phyloP scores from a whole-genome alignment of 2,329 filamentous ascomycete species.

The Emericellopsis cladophorae region DNA sequence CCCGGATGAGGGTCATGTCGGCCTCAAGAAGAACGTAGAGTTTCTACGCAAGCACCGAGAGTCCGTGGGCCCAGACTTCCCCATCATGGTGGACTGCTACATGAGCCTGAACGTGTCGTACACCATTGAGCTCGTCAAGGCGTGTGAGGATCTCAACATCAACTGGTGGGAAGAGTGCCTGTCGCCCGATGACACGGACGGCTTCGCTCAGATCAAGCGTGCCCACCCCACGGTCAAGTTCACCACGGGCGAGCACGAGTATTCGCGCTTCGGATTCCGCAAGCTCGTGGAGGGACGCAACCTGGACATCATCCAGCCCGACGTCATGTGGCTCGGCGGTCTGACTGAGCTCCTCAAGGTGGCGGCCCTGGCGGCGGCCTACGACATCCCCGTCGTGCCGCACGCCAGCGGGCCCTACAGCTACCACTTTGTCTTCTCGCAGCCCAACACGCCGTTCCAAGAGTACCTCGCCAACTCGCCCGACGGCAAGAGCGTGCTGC shows the following conservation, averaged over 20 bases:
- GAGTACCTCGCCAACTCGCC: slow-evolving; percentile 91
- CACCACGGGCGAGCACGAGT: slow-evolving; percentile 93
- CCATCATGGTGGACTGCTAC: slow-evolving; percentile 92
- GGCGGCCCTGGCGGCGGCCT: slow-evolving; percentile 77
- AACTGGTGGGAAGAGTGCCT: slow-evolving; percentile 98
- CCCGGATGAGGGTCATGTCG: slow-evolving; percentile 72
- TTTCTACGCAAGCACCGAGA: slow-evolving; percentile 78
- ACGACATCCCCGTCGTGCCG: slow-evolving; percentile 91
- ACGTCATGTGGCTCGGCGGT: slow-evolving; percentile 95
- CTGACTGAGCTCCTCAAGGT: slow-evolving; percentile 87
- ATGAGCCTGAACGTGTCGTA: slow-evolving; percentile 92
- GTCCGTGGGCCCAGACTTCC: slow-evolving; percentile 78
- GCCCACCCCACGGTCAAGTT: slow-evolving; percentile 87
- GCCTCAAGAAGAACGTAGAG: slow-evolving; percentile 79
- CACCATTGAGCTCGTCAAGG: slow-evolving; percentile 81
- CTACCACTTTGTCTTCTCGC: slow-evolving; percentile 91
- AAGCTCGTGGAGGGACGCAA: slow-evolving; percentile 87
- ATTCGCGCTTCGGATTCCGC: slow-evolving; percentile 86
- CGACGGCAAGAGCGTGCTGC: slow-evolving; percentile 78
- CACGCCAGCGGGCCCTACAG: slow-evolving; percentile 90
- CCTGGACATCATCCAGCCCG: slow-evolving; percentile 86
- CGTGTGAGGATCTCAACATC: slow-evolving; percentile 71
- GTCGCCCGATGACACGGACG: slow-evolving; percentile 82
- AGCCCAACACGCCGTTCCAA: slow-evolving; percentile 88
- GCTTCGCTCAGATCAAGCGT: slow-evolving; percentile 78